Base-by-base conservation (phyloP, 805 yeast genomes). In the Schwanniomyces sp. region DNA sequence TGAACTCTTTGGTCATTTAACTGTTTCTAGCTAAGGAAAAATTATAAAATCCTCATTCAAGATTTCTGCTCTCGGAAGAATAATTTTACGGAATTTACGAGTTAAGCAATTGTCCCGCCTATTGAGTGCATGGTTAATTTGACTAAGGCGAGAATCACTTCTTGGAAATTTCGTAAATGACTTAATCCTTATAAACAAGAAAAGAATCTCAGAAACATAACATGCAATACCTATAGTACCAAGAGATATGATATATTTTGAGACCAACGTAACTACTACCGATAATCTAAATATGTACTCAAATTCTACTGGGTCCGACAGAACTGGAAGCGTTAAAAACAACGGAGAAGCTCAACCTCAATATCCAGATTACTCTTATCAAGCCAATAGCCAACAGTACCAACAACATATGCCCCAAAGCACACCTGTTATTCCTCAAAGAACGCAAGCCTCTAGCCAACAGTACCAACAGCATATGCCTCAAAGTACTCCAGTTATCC, bases 261-360 rank as follows among this genome's bases (percentile, higher is more conserved):
- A 56, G 43, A 57, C 60, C 28, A 56, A 52, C 49, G 51, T 52
- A 24, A 48, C 57, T 27, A 54, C 58, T 12, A 52, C 52, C 37
- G 47, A 45, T 17, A 47, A 26, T 24, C 46, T 50, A 41, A 24
- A 21, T 26, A 48, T 48, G 51, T 44, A 48, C 30, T 21, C 44
- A 5, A 47, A 47, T 39, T 26, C 30, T 32, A 27, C 17, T 9
- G 24, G 41, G 7, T 25, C 40, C 8, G 30, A 45, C 16, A 34
- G 36, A 10, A 10, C 25, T 40, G 37, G 29, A 12, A 40, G 36
- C 44, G 27, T 18, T 12, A 32, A 32, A 14, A 32, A 16, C n/a
- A 7, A 9, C 14, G 14, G 21, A 32, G 36, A 32, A 40, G 27
- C 30, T 34, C 47, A 44, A 26, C 44, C 34, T 7, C 44, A 40